These are phyloP conservation scores for Macaranga tanarius DNA, from an alignment of 441 rosid species.

Conservation along the genomic window DNA sequence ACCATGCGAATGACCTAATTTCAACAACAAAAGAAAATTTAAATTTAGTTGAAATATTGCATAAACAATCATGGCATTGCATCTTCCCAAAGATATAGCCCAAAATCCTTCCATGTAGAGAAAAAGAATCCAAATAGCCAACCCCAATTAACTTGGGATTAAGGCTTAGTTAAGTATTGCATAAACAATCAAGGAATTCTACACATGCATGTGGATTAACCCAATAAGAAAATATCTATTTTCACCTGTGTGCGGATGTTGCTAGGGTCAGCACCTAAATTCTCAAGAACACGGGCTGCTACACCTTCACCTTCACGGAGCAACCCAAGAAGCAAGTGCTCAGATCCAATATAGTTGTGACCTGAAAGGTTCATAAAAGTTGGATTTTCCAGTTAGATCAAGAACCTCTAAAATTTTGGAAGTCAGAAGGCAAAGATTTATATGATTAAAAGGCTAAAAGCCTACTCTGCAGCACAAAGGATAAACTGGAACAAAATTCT, in stretches of 20 bases:
- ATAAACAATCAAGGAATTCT: not conserved
- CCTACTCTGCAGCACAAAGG: not conserved
- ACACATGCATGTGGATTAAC: conserved; percentile 5
- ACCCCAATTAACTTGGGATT: too few species aligned
- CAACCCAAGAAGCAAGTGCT: conserved; percentile 94
- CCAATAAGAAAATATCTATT: not conserved
- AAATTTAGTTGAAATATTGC: not conserved
- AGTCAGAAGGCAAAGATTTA: conserved; percentile 1
- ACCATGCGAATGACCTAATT: conserved; percentile 94
- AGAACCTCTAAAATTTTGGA: not conserved
- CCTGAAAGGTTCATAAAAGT: conserved; percentile 47
- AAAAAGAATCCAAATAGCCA: too few species aligned
- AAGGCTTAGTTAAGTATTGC: not conserved
- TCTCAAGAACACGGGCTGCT: conserved; percentile 98
- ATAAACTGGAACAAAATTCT: not conserved
- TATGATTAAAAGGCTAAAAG: not conserved
- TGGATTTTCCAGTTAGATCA: conserved; percentile 9
- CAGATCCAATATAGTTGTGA: conserved; percentile 96
- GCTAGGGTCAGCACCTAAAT: conserved; percentile 90
- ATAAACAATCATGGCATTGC: not conserved
- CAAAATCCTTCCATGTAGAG: too few species aligned
- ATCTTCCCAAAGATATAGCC: too few species aligned
- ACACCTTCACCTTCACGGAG: conserved; percentile 99
- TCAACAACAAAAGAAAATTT: conserved; percentile 13
- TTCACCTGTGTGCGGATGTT: conserved; percentile 92